Evolutionary conservation across 2,329 filamentous ascomycete genomes (phyloP), one percentile per base, ranked within the genome.

Genomic region (Venturia oleaginea): DNA sequence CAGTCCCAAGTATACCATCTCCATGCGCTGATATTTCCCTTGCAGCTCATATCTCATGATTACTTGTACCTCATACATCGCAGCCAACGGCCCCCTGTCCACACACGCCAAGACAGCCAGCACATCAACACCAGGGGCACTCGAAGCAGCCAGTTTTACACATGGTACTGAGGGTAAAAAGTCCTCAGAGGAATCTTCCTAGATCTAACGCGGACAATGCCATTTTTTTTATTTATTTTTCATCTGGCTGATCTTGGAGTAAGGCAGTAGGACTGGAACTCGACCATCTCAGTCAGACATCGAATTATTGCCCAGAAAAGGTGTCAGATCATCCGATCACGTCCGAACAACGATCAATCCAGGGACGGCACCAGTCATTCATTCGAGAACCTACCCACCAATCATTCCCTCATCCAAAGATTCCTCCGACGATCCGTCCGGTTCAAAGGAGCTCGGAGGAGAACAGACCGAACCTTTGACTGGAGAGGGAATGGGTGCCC

Each of bases 21-120:
- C n/a, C 22, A 51, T 27, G 3, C 10, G 19, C 51, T 57, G 7
- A 57, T 17, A 22, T 54, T 15, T 34, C n/a, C 30, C 7, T 17
- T 22, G 10, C 54, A 78, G 77, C 68, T 75, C 75, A 22, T 68
- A 73, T 22, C 64, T 79, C 1, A 68, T 79, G 32, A 78, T 75
- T 72, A 67, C 70, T 17, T 73, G 71, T n/a, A 70, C 77, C 64
- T 66, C 68, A 17, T 74, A 79, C 66, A 75, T 74, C 63, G 76
- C 77, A 54, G 65, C 69, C 30, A 70, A 71, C 46, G 76, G 77
- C 2, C 75, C 76, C 3, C 75, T 75, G 66, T 75, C 74, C 10
- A 72, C 68, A 8, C 76, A 77, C 48, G 75, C 74, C 2, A 57
- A 32, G 27, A 32, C 30, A 19, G 11, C 27, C 27, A 48, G 6